Evolutionary conservation across 768 basidiomycete species (phyloP).

Genomic region (Ramaria sp.): DNA sequence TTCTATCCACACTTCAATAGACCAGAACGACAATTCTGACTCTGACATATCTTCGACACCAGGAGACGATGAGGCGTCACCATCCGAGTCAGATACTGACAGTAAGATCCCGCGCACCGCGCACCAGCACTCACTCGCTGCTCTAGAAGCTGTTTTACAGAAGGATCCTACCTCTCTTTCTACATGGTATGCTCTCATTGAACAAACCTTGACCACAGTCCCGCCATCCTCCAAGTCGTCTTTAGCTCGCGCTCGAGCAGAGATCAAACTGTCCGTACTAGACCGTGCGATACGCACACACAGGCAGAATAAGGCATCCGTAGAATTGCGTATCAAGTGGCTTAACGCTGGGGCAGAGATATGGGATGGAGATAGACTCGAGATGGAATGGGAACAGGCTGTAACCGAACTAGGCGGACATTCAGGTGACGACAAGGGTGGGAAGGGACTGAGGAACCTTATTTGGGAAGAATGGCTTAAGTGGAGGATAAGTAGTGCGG

Average conservation of each 20-base stretch:
- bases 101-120: constrained; percentile 19
- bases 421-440: constrained; percentile 12
- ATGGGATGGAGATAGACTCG: constrained; percentile 47
- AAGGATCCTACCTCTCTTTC: constrained; percentile 39
- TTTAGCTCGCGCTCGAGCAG: constrained; percentile 45
- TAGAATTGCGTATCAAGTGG: constrained; percentile 46
- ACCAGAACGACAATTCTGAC: constrained; percentile 12
- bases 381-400: constrained; percentile 61
- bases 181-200: constrained; percentile 55
- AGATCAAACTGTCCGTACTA: constrained; percentile 60
- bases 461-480: constrained; percentile 77
- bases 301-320: constrained; percentile 37
- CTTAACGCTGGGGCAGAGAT: constrained; percentile 63
- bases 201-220: constrained; percentile 50
- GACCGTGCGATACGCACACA: constrained; percentile 50
- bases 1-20: constrained; percentile 26
- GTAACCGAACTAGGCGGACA: constrained; percentile 36
- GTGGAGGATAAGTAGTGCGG: constrained; percentile 45
- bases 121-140: constrained; percentile 47
- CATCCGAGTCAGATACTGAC: constrained; percentile 20
- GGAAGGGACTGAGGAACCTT: constrained; percentile 14
- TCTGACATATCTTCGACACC: constrained; percentile 21
- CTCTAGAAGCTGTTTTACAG: constrained; percentile 44
- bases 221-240: constrained; percentile 61
- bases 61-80: constrained; percentile 23